Evolutionary conservation across 306 rosid genomes (phyloP), one percentile per base, ranked within the genome.

Genomic region (Datisca glomerata): DNA sequence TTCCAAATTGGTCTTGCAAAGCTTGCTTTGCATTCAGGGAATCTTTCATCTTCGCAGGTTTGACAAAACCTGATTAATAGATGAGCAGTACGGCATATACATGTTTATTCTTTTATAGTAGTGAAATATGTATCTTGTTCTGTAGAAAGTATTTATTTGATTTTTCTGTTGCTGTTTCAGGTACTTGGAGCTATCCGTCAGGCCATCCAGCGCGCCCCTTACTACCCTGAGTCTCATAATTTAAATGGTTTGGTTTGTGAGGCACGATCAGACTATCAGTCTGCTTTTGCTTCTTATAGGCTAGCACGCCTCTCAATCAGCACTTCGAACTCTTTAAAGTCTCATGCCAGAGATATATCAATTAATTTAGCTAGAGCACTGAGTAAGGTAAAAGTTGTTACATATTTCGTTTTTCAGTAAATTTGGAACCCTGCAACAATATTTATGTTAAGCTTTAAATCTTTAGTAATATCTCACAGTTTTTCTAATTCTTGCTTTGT

Each of bases 181-280:
- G 94, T 87, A 51, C 75, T 69, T 38, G 89, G 85, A 67, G 97
- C 94, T 51, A 87, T 83, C 70, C 71, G 60, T 69, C 97, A 82
- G 78, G 93, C 97, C 25, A 66, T 76, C 48, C 93, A 79, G 68
- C 93, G 41, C 48, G 74, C 81, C 45, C 97, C 97, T 55, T 74
- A 80, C 38, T 74, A 52, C 62, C 94, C 97, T 8, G 97, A 87
- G 70, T 67, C 79, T 51, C 87, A 79, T 60, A 87, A 87, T 78
- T 77, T 87, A 49, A 53, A 56, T 57, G 97, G 94, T 59, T 51
- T 87, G 57, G 87, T 71, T 45, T 79, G 66, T 47, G 97, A 87
- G 75, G 78, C 94, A 65, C 81, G 63, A 47, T 66, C 53, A 39
- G 81, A 87, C 60, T 83, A 74, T 62, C 71, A 49, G 27, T 79